A percentile compares a stretch with the other conserved stretches of the same genome.
phyloP scores from a whole-genome alignment of 2,329 filamentous ascomycete species.

The Xylariaceae sp. region DNA sequence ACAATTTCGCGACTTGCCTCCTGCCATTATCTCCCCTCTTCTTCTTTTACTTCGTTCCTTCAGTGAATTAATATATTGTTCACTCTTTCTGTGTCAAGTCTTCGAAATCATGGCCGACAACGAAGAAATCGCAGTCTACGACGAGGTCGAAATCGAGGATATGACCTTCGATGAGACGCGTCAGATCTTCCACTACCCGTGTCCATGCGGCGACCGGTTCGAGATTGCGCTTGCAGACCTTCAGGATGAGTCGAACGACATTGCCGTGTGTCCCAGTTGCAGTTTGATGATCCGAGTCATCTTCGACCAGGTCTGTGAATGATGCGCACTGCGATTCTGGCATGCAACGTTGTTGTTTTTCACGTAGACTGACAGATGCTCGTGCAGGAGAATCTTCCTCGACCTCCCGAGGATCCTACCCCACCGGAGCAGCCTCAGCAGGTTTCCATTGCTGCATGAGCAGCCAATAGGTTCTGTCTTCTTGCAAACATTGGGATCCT shows the following conservation, averaged over 20 bases:
- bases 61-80: not conserved
- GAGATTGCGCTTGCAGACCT: conserved; percentile 83
- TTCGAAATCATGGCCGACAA: conserved; percentile 50
- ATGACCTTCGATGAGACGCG: conserved; percentile 82
- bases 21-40: not conserved
- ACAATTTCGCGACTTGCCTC: not conserved
- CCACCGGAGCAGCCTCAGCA: conserved; percentile 27
- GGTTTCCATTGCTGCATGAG: conserved; percentile 29
- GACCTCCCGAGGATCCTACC: conserved; percentile 27
- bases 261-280: conserved; percentile 96
- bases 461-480: not conserved
- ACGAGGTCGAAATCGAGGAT: conserved; percentile 98
- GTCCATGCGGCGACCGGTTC: conserved; percentile 94
- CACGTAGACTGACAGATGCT: conserved; percentile 8
- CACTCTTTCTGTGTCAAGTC: not conserved
- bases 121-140: conserved; percentile 69
- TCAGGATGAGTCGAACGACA: conserved; percentile 75
- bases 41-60: not conserved
- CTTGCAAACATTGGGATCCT: not conserved
- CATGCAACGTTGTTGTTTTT: not conserved
- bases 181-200: conserved; percentile 92
- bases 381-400: conserved; percentile 30
- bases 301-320: conserved; percentile 66
- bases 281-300: conserved; percentile 96
- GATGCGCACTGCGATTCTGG: not conserved